A percentile compares a stretch with the other conserved stretches of the same genome.
Evolutionary conservation across 805 yeast species (phyloP).

Genomic region (Nakazawaea populi): DNA sequence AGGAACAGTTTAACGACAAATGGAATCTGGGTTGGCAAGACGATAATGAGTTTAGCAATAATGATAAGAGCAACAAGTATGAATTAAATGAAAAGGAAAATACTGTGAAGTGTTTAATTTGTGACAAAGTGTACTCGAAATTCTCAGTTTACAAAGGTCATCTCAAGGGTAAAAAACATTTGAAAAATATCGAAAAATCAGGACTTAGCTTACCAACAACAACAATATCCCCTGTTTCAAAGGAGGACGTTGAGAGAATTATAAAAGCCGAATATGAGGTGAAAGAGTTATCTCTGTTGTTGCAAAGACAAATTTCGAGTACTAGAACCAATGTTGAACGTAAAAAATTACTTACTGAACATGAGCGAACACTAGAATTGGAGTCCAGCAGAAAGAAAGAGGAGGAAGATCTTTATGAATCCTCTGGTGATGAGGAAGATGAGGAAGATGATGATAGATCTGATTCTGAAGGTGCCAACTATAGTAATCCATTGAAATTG

Average conservation of each 20-base stretch:
- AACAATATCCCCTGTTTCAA: conserved; percentile 8
- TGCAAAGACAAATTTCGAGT: conserved; percentile 34
- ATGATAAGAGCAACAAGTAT: conserved; percentile 13
- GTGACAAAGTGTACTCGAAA: conserved; percentile 60
- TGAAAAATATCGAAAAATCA: conserved; percentile 33
- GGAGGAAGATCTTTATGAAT: conserved; percentile 26
- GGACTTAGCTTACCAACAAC: neutral
- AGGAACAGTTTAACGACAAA: conserved; percentile 11
- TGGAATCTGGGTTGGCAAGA: neutral
- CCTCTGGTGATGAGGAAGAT: conserved; percentile 17
- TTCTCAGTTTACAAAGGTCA: conserved; percentile 64
- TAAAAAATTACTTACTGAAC: conserved; percentile 57
- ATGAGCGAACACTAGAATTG: conserved; percentile 57
- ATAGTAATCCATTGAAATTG: conserved; percentile 44
- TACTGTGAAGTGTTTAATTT: conserved; percentile 49
- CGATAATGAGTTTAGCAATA: conserved; percentile 12
- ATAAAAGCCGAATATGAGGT: conserved; percentile 19
- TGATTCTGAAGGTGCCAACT: conserved; percentile 22
- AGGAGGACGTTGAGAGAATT: conserved; percentile 2
- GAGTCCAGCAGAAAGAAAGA: conserved; percentile 31
- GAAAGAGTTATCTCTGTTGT: conserved; percentile 26
- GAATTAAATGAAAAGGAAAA: conserved; percentile 17
- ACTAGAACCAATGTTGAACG: conserved; percentile 65
- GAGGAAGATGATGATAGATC: conserved; percentile 26
- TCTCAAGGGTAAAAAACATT: conserved; percentile 69